Evolutionary conservation across 805 yeast genomes (phyloP), one percentile per base, ranked within the genome.

Genomic region (Priceomyces carsonii): DNA sequence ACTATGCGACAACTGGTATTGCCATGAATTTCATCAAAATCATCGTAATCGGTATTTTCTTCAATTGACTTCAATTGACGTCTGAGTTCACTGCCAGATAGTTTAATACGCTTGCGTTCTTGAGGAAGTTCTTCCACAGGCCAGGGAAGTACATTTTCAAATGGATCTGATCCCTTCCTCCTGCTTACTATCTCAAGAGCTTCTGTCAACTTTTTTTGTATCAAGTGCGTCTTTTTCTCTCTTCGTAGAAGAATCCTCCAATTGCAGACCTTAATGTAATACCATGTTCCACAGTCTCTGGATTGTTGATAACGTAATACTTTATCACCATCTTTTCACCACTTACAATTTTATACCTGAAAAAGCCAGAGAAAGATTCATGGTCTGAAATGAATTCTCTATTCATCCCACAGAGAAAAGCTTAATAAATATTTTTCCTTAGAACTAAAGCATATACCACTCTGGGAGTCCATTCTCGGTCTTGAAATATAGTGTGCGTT

Each of bases 211-310:
- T 17, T 33, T 21, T 24, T 10, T 33, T 19, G 18, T 33, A 18
- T 17, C 36, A 18, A 20, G 9, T 26, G 31, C 31, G 15, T 33
- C 36, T n/a, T 13, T 8, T 14, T 8, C 19, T 8, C 18, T 26
- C 18, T 18, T 18, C 27, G 18, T 25, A 35, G 19, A 35, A 35
- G n/a, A 35, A 35, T 10, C 38, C 38, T 18, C 34, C 38, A 17
- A 20, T 20, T 13, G 38, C 34, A 3, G 38, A 29, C 14, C 28
- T 35, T 21, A 35, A 35, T 12, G 33, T 35, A 23, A 35, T 35
- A 2, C 38, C 38, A 35, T 28, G 12, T 8, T 12, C 34, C 16
- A 35, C 38, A 21, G 38, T 29, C 14, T 35, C 38, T 28, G 38
- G 38, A 13, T 35, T 34, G 19, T 35, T 24, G 2, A 35, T 28